Base-by-base conservation (phyloP, 2,329 filamentous ascomycete genomes). In the Zasmidium cellare region DNA sequence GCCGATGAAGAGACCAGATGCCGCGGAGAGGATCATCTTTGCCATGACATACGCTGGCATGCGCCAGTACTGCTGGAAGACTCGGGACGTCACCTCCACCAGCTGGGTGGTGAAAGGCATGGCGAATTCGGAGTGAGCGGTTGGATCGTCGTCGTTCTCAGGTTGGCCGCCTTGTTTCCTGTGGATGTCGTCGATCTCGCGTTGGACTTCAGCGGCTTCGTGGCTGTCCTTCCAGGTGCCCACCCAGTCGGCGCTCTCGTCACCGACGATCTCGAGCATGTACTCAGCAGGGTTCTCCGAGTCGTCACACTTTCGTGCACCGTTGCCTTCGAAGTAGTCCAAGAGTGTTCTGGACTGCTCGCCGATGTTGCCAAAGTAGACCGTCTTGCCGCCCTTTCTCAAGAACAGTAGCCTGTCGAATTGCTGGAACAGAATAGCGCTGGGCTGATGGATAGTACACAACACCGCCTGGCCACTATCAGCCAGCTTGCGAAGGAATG, bases 281-380 rank as follows among this genome's bases (percentile, higher is more conserved):
- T 85, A 91, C 73, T 92, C 89, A 1, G 89, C 89, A 0, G 89
- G 88, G 64, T 91, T 91, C 59, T 88, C 87, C 1, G 66, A 65
- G 18, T 66, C 57, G 9, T 77, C 79, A 57, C 88, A 89, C 47
- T 76, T 73, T 2, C 83, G 77, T 1, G 84, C 86, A 3, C 88
- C 88, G 55, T 88, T 83, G 11, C 72, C 67, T 67, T 87, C 83
- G 58, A 92, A 92, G 71, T 80, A 80, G 45, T 76, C 64, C 2
- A 78, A 65, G 0, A 80, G 69, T 0, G 66, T 75, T 16, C 66
- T 64, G 0, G 76, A 77, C 59, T 77, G 74, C 22, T 76, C 57
- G 49, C 78, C 78, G 11, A 79, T 74, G 25, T 77, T 70, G n/a
- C 79, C 79, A 60, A 79, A 79, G 71, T 79, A 80, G 28, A 79